These are phyloP conservation scores for Eimeria maxima DNA, from an alignment of 169 alveolate species.

Conservation along the genomic window DNA sequence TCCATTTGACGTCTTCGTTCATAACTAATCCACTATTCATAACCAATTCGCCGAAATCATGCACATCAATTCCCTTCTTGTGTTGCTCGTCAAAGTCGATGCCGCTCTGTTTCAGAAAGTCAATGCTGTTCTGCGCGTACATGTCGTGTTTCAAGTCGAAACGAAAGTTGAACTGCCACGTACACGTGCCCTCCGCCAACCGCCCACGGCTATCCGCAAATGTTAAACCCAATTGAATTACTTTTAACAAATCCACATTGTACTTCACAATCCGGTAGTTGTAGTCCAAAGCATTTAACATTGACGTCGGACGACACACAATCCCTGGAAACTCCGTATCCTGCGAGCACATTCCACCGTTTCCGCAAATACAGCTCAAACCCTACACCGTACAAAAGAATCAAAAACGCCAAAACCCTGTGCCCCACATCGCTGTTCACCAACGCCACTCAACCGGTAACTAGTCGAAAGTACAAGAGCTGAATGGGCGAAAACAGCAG, in stretches of 20 bases:
- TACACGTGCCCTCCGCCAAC: slow-evolving; percentile 94
- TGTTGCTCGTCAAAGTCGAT: slow-evolving; percentile 97
- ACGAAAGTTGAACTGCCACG: slow-evolving; percentile 98
- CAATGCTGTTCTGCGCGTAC: slow-evolving; percentile 96
- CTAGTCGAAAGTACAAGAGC: neutral
- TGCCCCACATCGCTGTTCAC: neutral
- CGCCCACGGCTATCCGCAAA: slow-evolving; percentile 96
- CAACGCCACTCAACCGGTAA: neutral
- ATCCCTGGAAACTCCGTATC: slow-evolving; percentile 97
- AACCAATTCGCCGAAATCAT: slow-evolving; percentile 97
- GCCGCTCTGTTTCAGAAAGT: slow-evolving; percentile 97
- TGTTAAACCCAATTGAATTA: slow-evolving; percentile 98
- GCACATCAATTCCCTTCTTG: slow-evolving; percentile 95
- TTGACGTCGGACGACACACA: slow-evolving; percentile 95
- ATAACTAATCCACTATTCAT: slow-evolving; percentile 97
- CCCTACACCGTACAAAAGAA: neutral
- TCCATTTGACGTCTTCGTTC: slow-evolving; percentile 98
- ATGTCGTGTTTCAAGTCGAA: slow-evolving; percentile 95
- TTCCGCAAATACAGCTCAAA: neutral
- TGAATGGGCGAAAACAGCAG: neutral
- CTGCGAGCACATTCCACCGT: neutral
- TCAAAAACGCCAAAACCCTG: neutral
- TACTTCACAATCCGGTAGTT: slow-evolving; percentile 97
- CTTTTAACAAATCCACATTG: slow-evolving; percentile 97
- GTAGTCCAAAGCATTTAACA: slow-evolving; percentile 92